Evolutionary conservation across 371 early-diverging fungal species (phyloP), one percentile per base, ranked within the genome.

Genomic region (Phascolomyces articulosus): DNA sequence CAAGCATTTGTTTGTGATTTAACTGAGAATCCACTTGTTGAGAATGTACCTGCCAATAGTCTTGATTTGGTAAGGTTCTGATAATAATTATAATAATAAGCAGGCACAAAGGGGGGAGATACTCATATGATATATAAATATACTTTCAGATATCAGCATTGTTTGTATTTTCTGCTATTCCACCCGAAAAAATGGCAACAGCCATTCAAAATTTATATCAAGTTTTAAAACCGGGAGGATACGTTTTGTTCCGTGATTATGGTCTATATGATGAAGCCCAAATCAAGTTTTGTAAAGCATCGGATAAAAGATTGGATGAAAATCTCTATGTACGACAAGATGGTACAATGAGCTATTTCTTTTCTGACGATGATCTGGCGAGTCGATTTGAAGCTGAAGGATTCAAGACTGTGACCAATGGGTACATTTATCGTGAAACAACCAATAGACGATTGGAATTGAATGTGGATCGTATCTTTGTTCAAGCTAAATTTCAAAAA

Each of bases 321-420:
- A 93, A 91, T 63, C 71, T 95, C 40, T 96, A 95, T 73, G 93
- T 92, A 40, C 92, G 97, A 58, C 95, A 95, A 66, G 97, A 96
- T 71, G 96, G 96, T n/a, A 85, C 86, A 18, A 72, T 84, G 84
- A 87, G 81, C 40, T 93, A 83, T 77, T 94, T 89, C 77, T 90
- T 80, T 71, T 85, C 79, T 34, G 72, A 60, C 38, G 89, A 85
- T 40, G 85, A 85, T 47, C 69, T 92, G 11, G 72, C 70, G 31
- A 60, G 68, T 13, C 66, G 90, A 9, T 90, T 92, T 40, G 85
- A 85, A 62, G 71, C 67, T 6, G 84, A 83, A 51, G 92, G 93
- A 0, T 92, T 96, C 59, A 79, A 84, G 48, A 88, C 87, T 26
- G 66, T 88, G 6, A 84, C 84, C 47, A 89, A 85, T 68, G 85